Evolutionary conservation across 2,329 filamentous ascomycete species (phyloP).

Genomic region (Colletotrichum filicis): DNA sequence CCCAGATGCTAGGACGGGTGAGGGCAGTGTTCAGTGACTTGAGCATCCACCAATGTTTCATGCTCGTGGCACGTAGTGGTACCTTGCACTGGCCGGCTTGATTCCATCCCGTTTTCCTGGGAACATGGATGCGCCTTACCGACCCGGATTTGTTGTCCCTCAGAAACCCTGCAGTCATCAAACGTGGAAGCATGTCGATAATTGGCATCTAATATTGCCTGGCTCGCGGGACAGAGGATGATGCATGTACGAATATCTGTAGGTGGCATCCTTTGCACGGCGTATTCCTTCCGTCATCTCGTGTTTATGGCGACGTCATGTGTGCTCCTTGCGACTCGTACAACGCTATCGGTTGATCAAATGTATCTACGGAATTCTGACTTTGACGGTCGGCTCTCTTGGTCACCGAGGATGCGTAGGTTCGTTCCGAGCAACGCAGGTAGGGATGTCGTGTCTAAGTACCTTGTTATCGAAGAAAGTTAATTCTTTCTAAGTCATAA

Average conservation of each 20-base stretch:
- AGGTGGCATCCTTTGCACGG: background rate
- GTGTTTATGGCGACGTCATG: background rate
- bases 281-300: background rate
- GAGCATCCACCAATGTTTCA: constrained; percentile 22
- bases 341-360: background rate
- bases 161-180: constrained; percentile 28
- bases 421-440: background rate
- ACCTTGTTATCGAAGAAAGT: too few species aligned
- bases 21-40: constrained; percentile 16
- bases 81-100: background rate
- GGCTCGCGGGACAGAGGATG: background rate
- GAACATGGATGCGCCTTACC: constrained; percentile 19
- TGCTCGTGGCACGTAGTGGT: constrained; percentile 14
- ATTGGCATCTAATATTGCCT: constrained; percentile 9
- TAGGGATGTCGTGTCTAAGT: background rate
- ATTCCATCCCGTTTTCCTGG: constrained; percentile 25
- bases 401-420: background rate
- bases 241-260: background rate
- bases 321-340: background rate
- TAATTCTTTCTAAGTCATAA: too few species aligned
- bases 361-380: background rate
- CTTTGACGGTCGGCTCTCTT: background rate
- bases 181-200: constrained; percentile 27
- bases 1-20: constrained; percentile 14
- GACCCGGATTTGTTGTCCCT: constrained; percentile 17